These are phyloP conservation scores for Tetradesmus obliquus DNA, from an alignment of 139 green algal genomes.

Conservation along the genomic window DNA sequence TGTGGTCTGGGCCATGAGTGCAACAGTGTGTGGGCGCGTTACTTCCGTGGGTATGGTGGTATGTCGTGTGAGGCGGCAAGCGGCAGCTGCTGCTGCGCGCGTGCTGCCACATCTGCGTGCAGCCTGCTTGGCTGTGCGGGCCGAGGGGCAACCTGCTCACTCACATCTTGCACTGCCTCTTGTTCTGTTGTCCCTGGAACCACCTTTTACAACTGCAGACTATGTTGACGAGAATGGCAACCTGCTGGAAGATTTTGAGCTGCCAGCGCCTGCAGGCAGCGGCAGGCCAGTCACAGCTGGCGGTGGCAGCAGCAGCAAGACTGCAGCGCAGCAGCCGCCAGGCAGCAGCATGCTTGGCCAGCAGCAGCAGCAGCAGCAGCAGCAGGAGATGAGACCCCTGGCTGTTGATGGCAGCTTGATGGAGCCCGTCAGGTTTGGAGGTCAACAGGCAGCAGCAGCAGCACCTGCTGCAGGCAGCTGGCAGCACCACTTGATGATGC, in stretches of 20 bases:
- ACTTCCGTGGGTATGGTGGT: too few relatives aligned
- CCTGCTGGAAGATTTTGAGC: constrained; percentile 18
- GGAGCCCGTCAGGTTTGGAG: neutral
- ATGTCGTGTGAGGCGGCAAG: too few relatives aligned
- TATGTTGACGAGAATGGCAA: constrained; percentile 47
- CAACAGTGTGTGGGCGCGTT: neutral
- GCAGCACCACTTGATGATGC: neutral
- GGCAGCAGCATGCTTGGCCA: neutral
- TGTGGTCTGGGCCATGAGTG: neutral
- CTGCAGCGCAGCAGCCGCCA: neutral
- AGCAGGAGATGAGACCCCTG: neutral
- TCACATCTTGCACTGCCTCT: neutral
- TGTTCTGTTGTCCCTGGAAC: neutral
- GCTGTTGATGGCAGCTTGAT: neutral
- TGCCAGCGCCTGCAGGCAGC: constrained; percentile 1
- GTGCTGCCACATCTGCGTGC: neutral
- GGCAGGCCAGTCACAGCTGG: neutral
- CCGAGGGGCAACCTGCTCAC: neutral
- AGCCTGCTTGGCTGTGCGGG: neutral
- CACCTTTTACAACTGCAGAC: constrained; percentile 7
- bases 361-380: neutral
- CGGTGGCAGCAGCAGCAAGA: neutral
- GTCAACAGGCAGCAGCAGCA: neutral
- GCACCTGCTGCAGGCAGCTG: neutral
- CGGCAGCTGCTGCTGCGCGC: neutral